phyloP scores from a whole-genome alignment of 441 rosid species.

The Bruguiera hainesii region DNA sequence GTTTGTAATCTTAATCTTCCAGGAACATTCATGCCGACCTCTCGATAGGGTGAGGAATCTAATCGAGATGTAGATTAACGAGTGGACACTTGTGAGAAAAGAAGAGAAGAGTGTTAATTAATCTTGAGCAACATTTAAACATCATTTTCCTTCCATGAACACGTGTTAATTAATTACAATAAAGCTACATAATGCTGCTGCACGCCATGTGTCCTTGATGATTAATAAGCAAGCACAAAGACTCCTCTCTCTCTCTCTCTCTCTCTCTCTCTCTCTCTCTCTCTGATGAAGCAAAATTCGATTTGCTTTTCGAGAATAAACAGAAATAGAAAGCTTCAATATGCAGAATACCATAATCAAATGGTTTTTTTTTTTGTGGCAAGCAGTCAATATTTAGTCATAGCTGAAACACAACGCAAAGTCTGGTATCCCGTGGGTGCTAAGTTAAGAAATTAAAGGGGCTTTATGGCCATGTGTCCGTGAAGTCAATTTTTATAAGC shows the following conservation, averaged over 20 bases:
- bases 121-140: conserved; percentile 8
- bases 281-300: not conserved
- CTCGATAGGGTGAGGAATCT: not conserved
- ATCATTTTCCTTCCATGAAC: conserved; percentile 10
- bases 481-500: not conserved
- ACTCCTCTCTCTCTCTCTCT: too few species aligned
- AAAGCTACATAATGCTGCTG: conserved; percentile 12
- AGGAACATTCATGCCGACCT: not conserved
- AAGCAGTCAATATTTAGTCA: too few species aligned
- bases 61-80: not conserved
- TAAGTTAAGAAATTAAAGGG: conserved; percentile 11
- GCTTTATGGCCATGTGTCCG: not conserved
- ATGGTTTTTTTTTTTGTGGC: too few species aligned
- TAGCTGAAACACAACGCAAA: not conserved
- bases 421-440: conserved; percentile 13
- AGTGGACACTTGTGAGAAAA: not conserved
- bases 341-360: not conserved
- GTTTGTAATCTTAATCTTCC: not conserved
- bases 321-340: not conserved
- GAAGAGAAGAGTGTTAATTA: conserved; percentile 1
- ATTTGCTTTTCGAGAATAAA: not conserved
- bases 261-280: too few species aligned
- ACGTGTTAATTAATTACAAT: conserved; percentile 16
- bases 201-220: conserved; percentile 4
- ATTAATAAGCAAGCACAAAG: too few species aligned